These are phyloP conservation scores for Penicillium turbatum DNA, from an alignment of 495 filamentous ascomycete genomes.

Conservation along the genomic window DNA sequence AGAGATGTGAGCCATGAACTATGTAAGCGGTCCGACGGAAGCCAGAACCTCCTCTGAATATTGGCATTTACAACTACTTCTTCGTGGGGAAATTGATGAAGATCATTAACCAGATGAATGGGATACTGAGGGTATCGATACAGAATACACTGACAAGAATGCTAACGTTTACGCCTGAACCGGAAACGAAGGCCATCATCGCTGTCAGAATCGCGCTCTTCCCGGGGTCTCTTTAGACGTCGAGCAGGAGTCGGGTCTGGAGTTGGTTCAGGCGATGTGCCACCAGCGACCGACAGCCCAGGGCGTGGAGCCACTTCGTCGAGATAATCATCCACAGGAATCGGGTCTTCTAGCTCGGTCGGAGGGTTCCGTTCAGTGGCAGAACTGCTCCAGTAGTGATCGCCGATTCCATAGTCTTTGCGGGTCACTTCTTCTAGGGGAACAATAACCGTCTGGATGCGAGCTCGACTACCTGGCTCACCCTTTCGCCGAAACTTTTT, in stretches of 20 bases:
- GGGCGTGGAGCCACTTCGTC: constrained; percentile 8
- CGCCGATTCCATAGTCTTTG: constrained; percentile 78
- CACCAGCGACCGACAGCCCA: constrained; percentile 7
- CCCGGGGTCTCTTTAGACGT: constrained; percentile 43
- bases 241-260: constrained; percentile 19
- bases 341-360: constrained; percentile 22
- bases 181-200: constrained; percentile 56
- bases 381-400: constrained; percentile 67
- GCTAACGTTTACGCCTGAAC: constrained; percentile 50
- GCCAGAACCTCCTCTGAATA: too few species aligned
- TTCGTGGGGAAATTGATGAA: too few species aligned
- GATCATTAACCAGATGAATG: not conserved
- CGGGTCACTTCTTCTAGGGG: constrained; percentile 72
- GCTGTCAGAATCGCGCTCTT: constrained; percentile 37
- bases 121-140: constrained; percentile 20
- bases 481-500: constrained; percentile 76
- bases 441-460: constrained; percentile 63
- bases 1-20: too few species aligned
- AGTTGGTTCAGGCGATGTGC: constrained; percentile 10
- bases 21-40: too few species aligned
- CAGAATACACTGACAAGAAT: constrained; percentile 4
- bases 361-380: constrained; percentile 18
- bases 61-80: too few species aligned
- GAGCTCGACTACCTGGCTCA: constrained; percentile 40
- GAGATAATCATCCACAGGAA: not conserved